Evolutionary conservation across 306 rosid genomes (phyloP).

Genomic region (Erythrophleum fordii): DNA sequence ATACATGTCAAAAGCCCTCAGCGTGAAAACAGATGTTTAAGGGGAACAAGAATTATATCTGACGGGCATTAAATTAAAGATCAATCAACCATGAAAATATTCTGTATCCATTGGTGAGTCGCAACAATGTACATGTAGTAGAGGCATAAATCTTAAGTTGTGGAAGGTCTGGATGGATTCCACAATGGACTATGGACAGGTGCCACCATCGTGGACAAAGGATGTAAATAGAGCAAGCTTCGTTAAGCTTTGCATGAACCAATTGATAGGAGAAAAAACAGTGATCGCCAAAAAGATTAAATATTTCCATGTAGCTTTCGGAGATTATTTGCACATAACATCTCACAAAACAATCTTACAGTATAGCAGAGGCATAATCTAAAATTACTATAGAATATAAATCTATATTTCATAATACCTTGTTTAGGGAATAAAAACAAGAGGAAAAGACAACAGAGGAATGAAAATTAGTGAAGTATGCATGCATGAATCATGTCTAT

Average conservation of each 20-base stretch:
- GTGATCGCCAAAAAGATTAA: background rate
- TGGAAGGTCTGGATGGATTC: constrained; percentile 17
- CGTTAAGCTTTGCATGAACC: background rate
- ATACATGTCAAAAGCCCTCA: background rate
- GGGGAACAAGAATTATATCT: background rate
- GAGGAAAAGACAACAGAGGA: background rate
- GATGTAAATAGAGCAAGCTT: background rate
- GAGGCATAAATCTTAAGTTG: background rate
- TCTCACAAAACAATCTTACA: background rate
- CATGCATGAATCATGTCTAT: background rate
- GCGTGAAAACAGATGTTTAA: background rate
- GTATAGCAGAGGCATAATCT: constrained; percentile 5
- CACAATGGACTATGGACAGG: background rate
- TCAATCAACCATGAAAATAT: background rate
- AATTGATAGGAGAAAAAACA: background rate
- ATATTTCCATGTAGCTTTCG: constrained; percentile 25
- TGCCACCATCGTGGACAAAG: background rate
- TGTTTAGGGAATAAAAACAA: background rate
- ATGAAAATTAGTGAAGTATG: background rate
- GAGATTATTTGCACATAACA: constrained; percentile 29
- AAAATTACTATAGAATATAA: background rate
- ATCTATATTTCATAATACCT: background rate
- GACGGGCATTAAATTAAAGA: background rate
- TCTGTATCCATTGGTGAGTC: background rate
- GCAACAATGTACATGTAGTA: background rate